Evolutionary conservation across 768 basidiomycete species (phyloP), one percentile per base, ranked within the genome.

Genomic region (Lactifluus hygrophoroides): DNA sequence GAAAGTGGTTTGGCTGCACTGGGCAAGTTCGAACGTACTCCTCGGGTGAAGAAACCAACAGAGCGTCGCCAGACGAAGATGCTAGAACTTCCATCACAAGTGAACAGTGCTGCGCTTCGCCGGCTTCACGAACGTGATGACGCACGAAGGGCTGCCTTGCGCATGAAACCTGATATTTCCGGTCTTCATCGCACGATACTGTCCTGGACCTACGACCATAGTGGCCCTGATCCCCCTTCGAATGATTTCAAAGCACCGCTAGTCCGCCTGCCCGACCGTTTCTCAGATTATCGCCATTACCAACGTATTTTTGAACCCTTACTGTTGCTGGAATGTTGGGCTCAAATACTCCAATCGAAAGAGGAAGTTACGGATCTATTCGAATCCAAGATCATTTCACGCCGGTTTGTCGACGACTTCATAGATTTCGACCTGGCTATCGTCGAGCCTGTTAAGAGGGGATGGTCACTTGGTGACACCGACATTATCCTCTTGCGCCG

Each of bases 251-350:
- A 69, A 44, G 64, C 74, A 4, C 51, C 68, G 1, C 66, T 77
- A 30, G 50, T 69, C 13, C 71, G 70, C 17, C 77, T 96, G 8
- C 88, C 90, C 0, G 79, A 83, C 54, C 73, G 69, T 11, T 98
- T 97, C 69, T 56, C 65, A 2, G 78, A 81, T 51, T 80, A 85
- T 57, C 69, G 74, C 1, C 80, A 90, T 19, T 98, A 95, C 70
- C 78, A 80, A 42, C 73, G 73, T 23, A 76, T 86, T 45, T 93
- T 96, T 69, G 84, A 91, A 67, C 94, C 95, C 2, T 77, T 98
- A 16, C 73, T 98, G 27, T 72, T 94, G 19, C 74, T 90, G 57
- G 96, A 99, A 71, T 85, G 90, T 61, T 97, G 96, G 94, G 82
- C 86, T 28, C 91, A 95, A 67, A 79, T 95, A 23, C 67, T 77